These are phyloP conservation scores for Rachicladosporium sp. DNA, from an alignment of 2,329 filamentous ascomycete species.

Conservation along the genomic window DNA sequence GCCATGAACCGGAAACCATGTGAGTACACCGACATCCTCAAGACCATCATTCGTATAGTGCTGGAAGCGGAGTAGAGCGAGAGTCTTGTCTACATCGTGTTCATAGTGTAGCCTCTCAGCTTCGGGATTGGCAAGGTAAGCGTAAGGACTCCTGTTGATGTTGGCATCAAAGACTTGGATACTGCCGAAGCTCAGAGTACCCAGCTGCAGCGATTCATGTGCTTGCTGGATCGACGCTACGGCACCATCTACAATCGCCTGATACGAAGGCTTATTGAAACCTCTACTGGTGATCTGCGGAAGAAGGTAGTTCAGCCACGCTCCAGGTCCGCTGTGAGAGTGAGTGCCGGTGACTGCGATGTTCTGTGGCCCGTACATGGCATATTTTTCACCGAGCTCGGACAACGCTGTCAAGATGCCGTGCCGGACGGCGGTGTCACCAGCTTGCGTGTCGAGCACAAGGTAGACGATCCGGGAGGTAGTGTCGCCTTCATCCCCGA, in stretches of 20 bases:
- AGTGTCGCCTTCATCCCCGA: constrained; percentile 54
- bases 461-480: constrained; percentile 72
- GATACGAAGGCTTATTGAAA: constrained; percentile 76
- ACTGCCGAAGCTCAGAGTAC: constrained; percentile 57
- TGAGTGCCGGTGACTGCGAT: constrained; percentile 86
- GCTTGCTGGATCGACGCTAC: constrained; percentile 70
- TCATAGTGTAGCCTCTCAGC: constrained; percentile 60
- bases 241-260: constrained; percentile 77
- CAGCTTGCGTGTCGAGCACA: constrained; percentile 74
- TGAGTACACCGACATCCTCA: constrained; percentile 68
- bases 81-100: constrained; percentile 56
- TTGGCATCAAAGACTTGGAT: constrained; percentile 63
- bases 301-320: constrained; percentile 87
- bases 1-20: constrained; percentile 87
- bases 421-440: constrained; percentile 76
- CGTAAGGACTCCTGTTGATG: constrained; percentile 77
- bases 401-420: constrained; percentile 70
- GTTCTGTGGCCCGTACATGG: constrained; percentile 65
- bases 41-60: constrained; percentile 54
- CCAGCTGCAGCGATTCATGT: constrained; percentile 58
- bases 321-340: constrained; percentile 81
- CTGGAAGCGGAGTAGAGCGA: constrained; percentile 66
- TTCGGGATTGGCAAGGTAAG: constrained; percentile 76
- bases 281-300: constrained; percentile 83
- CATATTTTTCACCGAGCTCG: constrained; percentile 57